Evolutionary conservation across 176 grass and related monocot genomes (phyloP).

Genomic region (Oryza glumipatula): DNA sequence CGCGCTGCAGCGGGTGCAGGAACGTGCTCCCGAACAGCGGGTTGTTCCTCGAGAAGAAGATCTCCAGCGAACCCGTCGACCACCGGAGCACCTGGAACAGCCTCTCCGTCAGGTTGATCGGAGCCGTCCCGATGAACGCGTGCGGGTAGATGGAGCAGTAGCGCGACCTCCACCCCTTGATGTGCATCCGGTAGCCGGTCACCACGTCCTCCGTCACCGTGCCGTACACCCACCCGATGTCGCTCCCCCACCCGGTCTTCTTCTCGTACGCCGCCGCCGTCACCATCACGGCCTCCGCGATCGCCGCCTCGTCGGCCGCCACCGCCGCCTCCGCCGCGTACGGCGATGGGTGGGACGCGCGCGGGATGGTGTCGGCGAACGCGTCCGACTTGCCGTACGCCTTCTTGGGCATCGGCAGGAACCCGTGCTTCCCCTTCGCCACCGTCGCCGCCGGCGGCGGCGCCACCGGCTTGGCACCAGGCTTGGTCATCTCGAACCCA

Average conservation of each 20-base stretch:
- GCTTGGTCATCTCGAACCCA: constrained; percentile 31
- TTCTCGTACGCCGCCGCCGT: constrained; percentile 64
- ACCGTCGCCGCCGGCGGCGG: not conserved
- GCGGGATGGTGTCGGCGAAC: constrained; percentile 66
- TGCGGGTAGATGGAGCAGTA: constrained; percentile 84
- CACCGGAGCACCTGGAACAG: constrained; percentile 82
- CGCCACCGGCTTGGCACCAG: constrained; percentile 37
- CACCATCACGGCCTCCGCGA: constrained; percentile 53
- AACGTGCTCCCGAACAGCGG: constrained; percentile 69
- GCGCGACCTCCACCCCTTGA: constrained; percentile 70
- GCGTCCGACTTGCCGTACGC: constrained; percentile 61
- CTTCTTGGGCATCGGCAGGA: constrained; percentile 54
- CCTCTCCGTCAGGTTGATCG: constrained; percentile 78
- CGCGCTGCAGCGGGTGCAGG: constrained; percentile 81
- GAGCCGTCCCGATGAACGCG: constrained; percentile 82
- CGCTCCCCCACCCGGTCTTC: constrained; percentile 68
- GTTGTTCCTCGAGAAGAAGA: constrained; percentile 96
- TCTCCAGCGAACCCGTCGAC: constrained; percentile 85
- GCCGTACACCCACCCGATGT: constrained; percentile 74
- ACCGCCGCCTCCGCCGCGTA: not conserved
- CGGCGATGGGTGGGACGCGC: constrained; percentile 53
- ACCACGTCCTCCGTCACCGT: constrained; percentile 82
- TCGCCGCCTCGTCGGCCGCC: constrained; percentile 21
- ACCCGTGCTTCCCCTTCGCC: constrained; percentile 58
- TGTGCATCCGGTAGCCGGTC: constrained; percentile 82